phyloP scores from a whole-genome alignment of 2,329 filamentous ascomycete species.

The Arthrobotrys musiformis region DNA sequence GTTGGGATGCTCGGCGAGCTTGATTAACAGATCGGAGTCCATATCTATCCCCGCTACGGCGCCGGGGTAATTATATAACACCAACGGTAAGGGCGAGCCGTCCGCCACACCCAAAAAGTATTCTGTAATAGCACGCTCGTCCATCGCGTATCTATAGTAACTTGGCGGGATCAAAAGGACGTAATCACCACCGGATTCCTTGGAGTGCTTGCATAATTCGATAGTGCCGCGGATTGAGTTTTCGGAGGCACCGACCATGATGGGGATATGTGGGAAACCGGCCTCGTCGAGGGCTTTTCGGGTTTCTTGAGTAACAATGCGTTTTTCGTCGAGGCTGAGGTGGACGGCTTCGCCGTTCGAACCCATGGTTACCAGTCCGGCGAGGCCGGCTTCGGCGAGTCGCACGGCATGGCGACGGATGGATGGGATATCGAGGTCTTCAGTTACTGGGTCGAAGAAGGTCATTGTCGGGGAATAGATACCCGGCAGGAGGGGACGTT shows the following conservation, averaged over 20 bases:
- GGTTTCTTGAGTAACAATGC: constrained; percentile 75
- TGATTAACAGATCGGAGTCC: constrained; percentile 72
- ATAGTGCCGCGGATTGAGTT: constrained; percentile 80
- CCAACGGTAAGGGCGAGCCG: constrained; percentile 72
- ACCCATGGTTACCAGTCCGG: constrained; percentile 79
- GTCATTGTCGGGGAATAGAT: constrained; percentile 80
- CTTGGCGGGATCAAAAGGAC: constrained; percentile 79
- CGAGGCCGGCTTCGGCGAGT: constrained; percentile 77
- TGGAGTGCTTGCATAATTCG: constrained; percentile 75
- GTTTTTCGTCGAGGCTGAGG: constrained; percentile 76
- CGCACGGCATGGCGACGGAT: constrained; percentile 73
- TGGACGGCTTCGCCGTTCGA: constrained; percentile 87
- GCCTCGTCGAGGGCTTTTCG: constrained; percentile 75
- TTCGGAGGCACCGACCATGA: constrained; percentile 80
- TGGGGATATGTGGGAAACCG: constrained; percentile 73
- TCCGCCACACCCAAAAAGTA: constrained; percentile 76
- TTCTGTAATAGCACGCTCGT: constrained; percentile 66
- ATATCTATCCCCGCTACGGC: constrained; percentile 73
- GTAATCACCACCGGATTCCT: constrained; percentile 76
- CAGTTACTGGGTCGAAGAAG: constrained; percentile 74
- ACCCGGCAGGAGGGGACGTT: constrained; percentile 62
- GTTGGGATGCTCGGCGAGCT: constrained; percentile 71
- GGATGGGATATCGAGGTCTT: constrained; percentile 74
- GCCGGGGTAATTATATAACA: constrained; percentile 77
- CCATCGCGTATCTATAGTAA: constrained; percentile 77